Evolutionary conservation across 2,329 filamentous ascomycete species (phyloP).

Genomic region (Blastomyces percursus): DNA sequence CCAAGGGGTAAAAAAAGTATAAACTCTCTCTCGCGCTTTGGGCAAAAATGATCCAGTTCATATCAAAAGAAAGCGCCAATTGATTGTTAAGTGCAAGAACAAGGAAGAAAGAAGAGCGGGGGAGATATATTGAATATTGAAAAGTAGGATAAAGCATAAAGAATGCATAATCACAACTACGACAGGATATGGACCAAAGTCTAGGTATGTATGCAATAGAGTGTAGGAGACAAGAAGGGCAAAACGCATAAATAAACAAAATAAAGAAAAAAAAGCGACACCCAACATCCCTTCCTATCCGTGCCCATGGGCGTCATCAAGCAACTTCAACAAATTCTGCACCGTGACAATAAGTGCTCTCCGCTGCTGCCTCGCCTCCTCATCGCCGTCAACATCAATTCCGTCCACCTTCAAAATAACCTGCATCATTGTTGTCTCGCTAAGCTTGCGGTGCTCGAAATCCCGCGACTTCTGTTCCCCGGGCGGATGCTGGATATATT

Average conservation of each 20-base stretch:
- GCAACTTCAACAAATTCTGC: slow-evolving; percentile 27
- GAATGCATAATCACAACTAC: not conserved
- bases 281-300: not conserved
- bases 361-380: slow-evolving; percentile 44
- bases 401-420: slow-evolving; percentile 51
- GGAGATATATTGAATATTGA: too few relatives aligned
- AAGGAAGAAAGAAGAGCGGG: too few relatives aligned
- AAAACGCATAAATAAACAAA: not conserved
- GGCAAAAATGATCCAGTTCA: too few relatives aligned
- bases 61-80: too few relatives aligned
- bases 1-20: not conserved
- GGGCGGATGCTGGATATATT: slow-evolving; percentile 31
- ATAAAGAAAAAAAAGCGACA: slow-evolving; percentile 6
- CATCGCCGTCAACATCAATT: slow-evolving; percentile 59
- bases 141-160: too few relatives aligned
- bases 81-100: too few relatives aligned
- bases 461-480: slow-evolving; percentile 30
- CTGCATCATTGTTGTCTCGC: slow-evolving; percentile 35
- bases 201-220: not conserved
- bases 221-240: slow-evolving; percentile 5
- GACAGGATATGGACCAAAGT: slow-evolving; percentile 1
- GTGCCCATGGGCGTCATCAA: slow-evolving; percentile 24
- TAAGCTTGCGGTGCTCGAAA: slow-evolving; percentile 35
- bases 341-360: slow-evolving; percentile 35
- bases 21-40: not conserved